Conservation (phyloP, 148 eudicot genomes). For the Silene latifolia region DNA sequence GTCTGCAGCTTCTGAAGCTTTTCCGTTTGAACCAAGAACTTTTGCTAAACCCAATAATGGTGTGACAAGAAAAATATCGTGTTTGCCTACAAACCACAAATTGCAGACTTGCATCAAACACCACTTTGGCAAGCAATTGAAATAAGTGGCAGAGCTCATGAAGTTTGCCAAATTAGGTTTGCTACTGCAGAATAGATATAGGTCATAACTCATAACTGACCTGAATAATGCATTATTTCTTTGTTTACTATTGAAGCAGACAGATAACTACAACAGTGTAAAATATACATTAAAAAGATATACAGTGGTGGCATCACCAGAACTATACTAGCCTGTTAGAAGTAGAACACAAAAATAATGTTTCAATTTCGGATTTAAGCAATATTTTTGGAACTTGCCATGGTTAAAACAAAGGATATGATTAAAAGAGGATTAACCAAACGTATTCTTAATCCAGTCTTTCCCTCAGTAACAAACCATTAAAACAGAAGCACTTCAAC, state of each 20-base stretch:
- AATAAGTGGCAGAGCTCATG: background rate
- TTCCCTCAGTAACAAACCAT: background rate
- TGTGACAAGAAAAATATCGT: slow-evolving; percentile 47
- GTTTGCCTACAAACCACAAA: slow-evolving; percentile 38
- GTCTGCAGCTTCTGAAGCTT: slow-evolving; percentile 52
- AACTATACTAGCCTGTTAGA: background rate
- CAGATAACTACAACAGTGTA: background rate
- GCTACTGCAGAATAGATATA: background rate
- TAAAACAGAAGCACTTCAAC: background rate
- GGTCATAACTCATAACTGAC: background rate
- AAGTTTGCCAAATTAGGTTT: background rate
- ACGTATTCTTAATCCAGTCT: background rate
- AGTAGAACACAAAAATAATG: background rate
- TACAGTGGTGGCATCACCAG: background rate
- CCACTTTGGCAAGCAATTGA: background rate
- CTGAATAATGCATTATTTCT: background rate
- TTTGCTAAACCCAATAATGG: slow-evolving; percentile 79
- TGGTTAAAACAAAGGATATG: slow-evolving; percentile 2
- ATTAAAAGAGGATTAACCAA: slow-evolving; percentile 5
- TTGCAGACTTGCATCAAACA: slow-evolving; percentile 13
- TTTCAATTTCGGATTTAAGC: background rate
- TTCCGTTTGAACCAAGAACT: slow-evolving; percentile 50
- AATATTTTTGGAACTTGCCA: background rate
- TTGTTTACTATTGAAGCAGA: background rate
- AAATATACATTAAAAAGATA: background rate